Percentiles rank a stretch among this genome's conserved stretches.
Evolutionary conservation across 768 basidiomycete species (phyloP).

Genomic region (Clavulina sp.): DNA sequence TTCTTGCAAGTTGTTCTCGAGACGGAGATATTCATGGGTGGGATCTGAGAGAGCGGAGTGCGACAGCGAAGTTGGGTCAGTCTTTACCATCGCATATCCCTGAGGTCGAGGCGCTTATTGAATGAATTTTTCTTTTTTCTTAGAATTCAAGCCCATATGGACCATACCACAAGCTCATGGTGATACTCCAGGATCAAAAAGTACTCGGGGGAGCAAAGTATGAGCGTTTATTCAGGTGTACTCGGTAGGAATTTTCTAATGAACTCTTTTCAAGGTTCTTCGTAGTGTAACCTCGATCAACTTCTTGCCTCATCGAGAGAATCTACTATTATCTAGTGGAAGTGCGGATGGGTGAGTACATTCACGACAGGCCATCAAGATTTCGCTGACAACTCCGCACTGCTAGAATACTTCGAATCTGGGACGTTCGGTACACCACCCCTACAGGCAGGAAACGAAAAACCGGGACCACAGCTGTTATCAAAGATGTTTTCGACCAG

Average conservation of each 20-base stretch:
- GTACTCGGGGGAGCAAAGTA: neutral
- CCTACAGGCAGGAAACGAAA: neutral
- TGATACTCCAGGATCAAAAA: neutral
- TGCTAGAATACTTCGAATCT: neutral
- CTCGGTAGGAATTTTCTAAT: neutral
- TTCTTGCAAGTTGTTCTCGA: slow-evolving; percentile 5
- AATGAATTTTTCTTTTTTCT: neutral
- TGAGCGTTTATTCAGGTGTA: neutral
- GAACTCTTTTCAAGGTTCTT: neutral
- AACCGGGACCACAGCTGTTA: neutral
- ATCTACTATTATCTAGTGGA: neutral
- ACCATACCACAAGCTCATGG: slow-evolving; percentile 4
- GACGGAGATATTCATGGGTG: slow-evolving; percentile 8
- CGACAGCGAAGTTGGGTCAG: neutral
- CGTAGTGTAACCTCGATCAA: slow-evolving; percentile 2
- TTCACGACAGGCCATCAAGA: too few species aligned
- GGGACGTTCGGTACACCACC: neutral
- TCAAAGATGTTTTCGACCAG: neutral
- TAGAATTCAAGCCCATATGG: neutral
- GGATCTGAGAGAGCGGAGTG: slow-evolving; percentile 7
- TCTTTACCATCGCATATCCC: neutral
- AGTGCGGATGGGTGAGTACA: neutral
- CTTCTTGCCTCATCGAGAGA: neutral
- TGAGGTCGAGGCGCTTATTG: neutral
- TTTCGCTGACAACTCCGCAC: neutral